Percentiles rank a stretch among this genome's conserved stretches.
phyloP scores from a whole-genome alignment of 345 rosid species.

The Salix caprea region DNA sequence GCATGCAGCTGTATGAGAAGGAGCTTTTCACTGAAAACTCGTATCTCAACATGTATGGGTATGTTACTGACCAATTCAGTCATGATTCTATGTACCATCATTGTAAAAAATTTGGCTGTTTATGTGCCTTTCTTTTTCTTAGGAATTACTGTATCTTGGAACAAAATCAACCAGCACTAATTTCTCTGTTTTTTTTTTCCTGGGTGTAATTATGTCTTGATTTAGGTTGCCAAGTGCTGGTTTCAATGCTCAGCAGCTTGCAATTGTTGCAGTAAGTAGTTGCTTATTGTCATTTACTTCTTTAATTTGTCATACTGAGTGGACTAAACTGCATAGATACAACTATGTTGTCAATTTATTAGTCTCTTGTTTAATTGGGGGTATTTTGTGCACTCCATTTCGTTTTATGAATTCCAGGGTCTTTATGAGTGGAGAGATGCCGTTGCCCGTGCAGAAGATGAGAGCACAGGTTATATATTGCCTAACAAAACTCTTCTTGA shows the following conservation, averaged over 20 bases:
- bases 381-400: not conserved
- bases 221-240: slow-evolving; percentile 60
- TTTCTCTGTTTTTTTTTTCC: not conserved
- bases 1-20: slow-evolving; percentile 79
- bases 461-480: slow-evolving; percentile 84
- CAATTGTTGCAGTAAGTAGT: slow-evolving; percentile 69
- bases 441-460: slow-evolving; percentile 80
- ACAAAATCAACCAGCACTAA: not conserved
- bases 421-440: slow-evolving; percentile 82
- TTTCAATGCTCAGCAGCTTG: slow-evolving; percentile 73
- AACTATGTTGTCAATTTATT: not conserved
- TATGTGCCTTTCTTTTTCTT: not conserved
- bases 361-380: not conserved
- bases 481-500: slow-evolving; percentile 84
- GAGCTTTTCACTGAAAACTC: slow-evolving; percentile 74
- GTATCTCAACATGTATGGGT: slow-evolving; percentile 77
- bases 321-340: not conserved
- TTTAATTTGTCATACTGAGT: not conserved
- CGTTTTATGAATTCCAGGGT: slow-evolving; percentile 46
- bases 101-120: slow-evolving; percentile 3
- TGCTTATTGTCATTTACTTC: not conserved
- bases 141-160: not conserved
- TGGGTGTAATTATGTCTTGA: not conserved
- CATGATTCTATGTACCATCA: not conserved
- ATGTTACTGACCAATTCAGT: slow-evolving; percentile 22